Evolutionary conservation across 2,329 filamentous ascomycete species (phyloP).

Genomic region (Aureobasidium subglaciale): DNA sequence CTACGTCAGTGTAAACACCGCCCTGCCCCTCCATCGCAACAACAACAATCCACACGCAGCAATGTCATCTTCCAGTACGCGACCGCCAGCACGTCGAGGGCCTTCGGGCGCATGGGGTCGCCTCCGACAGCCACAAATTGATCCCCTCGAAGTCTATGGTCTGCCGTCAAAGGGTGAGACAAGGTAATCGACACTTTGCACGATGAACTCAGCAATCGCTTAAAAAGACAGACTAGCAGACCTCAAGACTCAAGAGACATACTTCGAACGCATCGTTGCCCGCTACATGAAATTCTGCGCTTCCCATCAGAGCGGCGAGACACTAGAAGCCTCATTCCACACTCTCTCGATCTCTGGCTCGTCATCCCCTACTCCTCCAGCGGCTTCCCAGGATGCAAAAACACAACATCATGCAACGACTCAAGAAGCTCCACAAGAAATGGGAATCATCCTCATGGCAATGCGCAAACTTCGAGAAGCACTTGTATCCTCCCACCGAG

Average conservation of each 20-base stretch:
- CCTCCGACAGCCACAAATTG: conserved; percentile 65
- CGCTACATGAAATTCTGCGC: conserved; percentile 88
- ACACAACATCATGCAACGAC: conserved; percentile 9
- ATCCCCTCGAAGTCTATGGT: conserved; percentile 74
- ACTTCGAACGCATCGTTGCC: conserved; percentile 80
- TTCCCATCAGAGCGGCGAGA: conserved; percentile 60
- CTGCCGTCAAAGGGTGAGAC: conserved; percentile 87
- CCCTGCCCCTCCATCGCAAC: conserved; percentile 16
- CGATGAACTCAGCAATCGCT: not conserved
- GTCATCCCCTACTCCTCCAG: not conserved
- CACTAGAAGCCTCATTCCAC: conserved; percentile 68
- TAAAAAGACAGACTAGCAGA: conserved; percentile 42
- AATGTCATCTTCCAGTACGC: conserved; percentile 20
- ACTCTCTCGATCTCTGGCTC: conserved; percentile 44
- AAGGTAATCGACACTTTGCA: conserved; percentile 47
- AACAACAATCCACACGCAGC: conserved; percentile 3
- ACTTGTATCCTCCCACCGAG: conserved; percentile 68
- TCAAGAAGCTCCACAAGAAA: conserved; percentile 35
- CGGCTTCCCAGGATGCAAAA: conserved; percentile 16
- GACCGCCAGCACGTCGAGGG: conserved; percentile 26
- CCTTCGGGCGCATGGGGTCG: conserved; percentile 58
- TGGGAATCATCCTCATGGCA: conserved; percentile 70
- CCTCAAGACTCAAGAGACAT: conserved; percentile 70
- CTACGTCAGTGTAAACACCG: conserved; percentile 17
- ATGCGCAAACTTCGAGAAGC: conserved; percentile 90